Evolutionary conservation across 108 stramenopile genomes (phyloP).

Genomic region (Cyclotella atomus): DNA sequence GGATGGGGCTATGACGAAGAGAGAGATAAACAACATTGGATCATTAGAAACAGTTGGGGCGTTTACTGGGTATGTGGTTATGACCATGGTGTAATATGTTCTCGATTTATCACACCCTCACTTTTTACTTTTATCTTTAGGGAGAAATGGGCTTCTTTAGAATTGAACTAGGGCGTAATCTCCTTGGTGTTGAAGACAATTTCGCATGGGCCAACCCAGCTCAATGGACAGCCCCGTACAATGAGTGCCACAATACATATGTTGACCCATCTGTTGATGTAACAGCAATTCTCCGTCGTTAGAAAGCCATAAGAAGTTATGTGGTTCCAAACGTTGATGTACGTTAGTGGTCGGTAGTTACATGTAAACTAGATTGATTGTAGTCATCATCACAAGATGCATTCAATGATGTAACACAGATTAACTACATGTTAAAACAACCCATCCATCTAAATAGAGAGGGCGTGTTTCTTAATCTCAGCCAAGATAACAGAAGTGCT

Average conservation of each 20-base stretch:
- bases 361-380: too few relatives aligned
- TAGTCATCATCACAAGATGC: too few relatives aligned
- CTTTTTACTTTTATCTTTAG: too few relatives aligned
- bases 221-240: not conserved
- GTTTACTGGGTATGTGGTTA: conserved; percentile 44
- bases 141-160: conserved; percentile 23
- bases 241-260: not conserved
- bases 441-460: too few relatives aligned
- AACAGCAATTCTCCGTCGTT: conserved; percentile 2
- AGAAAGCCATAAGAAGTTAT: too few relatives aligned
- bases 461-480: conserved; percentile 95
- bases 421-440: too few relatives aligned
- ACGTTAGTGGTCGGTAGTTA: too few relatives aligned
- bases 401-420: too few relatives aligned
- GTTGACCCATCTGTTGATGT: conserved; percentile 24
- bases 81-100: too few relatives aligned
- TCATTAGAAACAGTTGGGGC: conserved; percentile 78
- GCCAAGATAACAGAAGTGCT: conserved; percentile 91
- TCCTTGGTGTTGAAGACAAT: conserved; percentile 15
- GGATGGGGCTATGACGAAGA: conserved; percentile 74
- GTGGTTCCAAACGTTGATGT: too few relatives aligned
- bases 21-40: conserved; percentile 63
- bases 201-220: conserved; percentile 11
- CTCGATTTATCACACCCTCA: too few relatives aligned
- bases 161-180: conserved; percentile 15